phyloP scores from a whole-genome alignment of 345 rosid genomes.

The Citrus sp. region DNA sequence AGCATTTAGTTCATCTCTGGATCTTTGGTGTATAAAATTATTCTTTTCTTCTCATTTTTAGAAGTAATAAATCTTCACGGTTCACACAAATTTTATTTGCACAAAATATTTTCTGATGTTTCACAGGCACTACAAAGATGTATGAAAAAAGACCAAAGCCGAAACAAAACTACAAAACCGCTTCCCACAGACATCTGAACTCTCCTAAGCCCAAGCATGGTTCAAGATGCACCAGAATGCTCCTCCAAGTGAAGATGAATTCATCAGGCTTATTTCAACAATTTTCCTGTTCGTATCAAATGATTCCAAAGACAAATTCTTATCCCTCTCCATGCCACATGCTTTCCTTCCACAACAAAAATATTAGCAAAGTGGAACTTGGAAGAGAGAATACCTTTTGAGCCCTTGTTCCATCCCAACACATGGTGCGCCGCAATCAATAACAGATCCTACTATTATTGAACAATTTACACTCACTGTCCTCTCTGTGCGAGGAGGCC shows the following conservation, averaged over 20 bases:
- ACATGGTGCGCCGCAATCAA: background rate
- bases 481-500: conserved; percentile 58
- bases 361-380: background rate
- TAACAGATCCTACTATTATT: conserved; percentile 19
- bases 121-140: background rate
- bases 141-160: background rate
- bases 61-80: no score
- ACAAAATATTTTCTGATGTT: background rate
- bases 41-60: no score
- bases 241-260: background rate
- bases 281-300: background rate
- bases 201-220: background rate
- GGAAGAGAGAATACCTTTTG: background rate
- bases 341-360: background rate
- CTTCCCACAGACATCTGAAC: background rate
- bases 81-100: no score
- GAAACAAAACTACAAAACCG: background rate
- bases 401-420: background rate
- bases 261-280: background rate
- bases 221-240: background rate
- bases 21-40: no score
- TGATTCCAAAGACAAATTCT: background rate
- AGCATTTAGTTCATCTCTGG: no score
- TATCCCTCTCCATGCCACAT: background rate
- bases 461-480: conserved; percentile 23